Base-by-base conservation (phyloP, 2,329 filamentous ascomycete species). In the Colletotrichum cereale region DNA sequence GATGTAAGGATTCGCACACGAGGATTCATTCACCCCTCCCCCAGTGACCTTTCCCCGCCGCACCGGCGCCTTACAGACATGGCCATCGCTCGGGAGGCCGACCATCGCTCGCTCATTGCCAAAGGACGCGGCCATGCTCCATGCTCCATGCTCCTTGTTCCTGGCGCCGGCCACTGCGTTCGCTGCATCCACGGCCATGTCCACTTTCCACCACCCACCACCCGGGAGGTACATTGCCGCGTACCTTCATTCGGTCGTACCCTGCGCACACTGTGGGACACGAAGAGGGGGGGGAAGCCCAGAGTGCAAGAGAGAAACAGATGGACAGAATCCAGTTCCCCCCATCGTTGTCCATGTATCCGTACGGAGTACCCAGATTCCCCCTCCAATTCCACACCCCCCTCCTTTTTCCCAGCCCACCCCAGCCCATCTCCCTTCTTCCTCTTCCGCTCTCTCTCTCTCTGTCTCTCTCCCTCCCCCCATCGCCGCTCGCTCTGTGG, bases 131-230 rank as follows among this genome's bases (percentile, higher is more conserved):
- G 62, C 65, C 65, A 71, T 65, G 65, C 65, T 58, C 68, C 65
- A 71, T 44, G 68, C 68, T 68, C 64, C 52, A 67, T 68, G 64
- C 65, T 69, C 69, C 65, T 72, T 62, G 69, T 64, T 68, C 69
- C 68, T 71, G 68, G 68, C 57, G 44, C 65, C 57, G 68, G 62
- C 68, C 64, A 29, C 61, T 56, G 56, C 60, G 50, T 34, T n/a
- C 31, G 44, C 44, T 44, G 60, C 52, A 26, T 44, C 55, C 52
- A 58, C 62, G 36, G 50, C 56, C 52, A 65, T 47, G 61, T 60
- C 65, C 65, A 68, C 60, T 47, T 40, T 16, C 56, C 42, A 60
- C 60, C 36, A 18, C 63, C 34, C 58, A 67, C 57, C 68, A 68
- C 64, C 38, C 14, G 42, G 18, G 56, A 50, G 36, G 47, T 63